phyloP scores from a whole-genome alignment of 108 stramenopile species.

The Nitzschia inconspicua region DNA sequence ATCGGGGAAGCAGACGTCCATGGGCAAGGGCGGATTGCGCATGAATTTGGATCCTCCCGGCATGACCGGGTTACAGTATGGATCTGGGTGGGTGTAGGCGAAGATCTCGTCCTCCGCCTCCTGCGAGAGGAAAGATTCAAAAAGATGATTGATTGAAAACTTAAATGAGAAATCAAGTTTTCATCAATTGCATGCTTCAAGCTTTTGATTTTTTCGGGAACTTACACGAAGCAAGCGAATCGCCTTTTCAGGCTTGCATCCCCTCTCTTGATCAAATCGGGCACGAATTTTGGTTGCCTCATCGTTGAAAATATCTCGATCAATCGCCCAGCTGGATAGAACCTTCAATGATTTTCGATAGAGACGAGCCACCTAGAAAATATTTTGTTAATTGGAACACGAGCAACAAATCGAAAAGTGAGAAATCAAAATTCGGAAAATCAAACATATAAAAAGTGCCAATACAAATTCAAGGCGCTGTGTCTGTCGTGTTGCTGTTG shows the following conservation, averaged over 20 bases:
- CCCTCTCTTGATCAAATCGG: slow-evolving; percentile 80
- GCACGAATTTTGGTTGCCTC: slow-evolving; percentile 77
- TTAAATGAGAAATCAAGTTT: background rate
- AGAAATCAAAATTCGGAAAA: background rate
- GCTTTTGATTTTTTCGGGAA: background rate
- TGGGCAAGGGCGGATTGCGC: slow-evolving; percentile 94
- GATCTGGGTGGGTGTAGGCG: slow-evolving; percentile 84
- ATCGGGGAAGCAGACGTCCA: slow-evolving; percentile 91
- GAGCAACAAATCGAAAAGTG: background rate
- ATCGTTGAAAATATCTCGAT: slow-evolving; percentile 86
- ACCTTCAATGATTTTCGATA: slow-evolving; percentile 76
- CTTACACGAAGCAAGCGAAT: slow-evolving; percentile 67
- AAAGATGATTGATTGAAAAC: background rate
- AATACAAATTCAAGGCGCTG: background rate
- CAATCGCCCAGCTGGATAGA: slow-evolving; percentile 84
- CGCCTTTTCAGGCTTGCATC: slow-evolving; percentile 58
- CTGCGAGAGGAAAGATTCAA: slow-evolving; percentile 11
- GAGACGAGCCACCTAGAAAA: slow-evolving; percentile 65
- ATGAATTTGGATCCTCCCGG: slow-evolving; percentile 97
- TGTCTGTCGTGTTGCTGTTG: background rate
- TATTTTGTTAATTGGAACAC: background rate
- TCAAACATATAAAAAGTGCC: background rate
- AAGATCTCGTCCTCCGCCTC: slow-evolving; percentile 79
- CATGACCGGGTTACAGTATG: slow-evolving; percentile 91
- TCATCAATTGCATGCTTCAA: background rate